Base-by-base conservation (phyloP, 73 alveolate species). In the Stentor coeruleus region DNA sequence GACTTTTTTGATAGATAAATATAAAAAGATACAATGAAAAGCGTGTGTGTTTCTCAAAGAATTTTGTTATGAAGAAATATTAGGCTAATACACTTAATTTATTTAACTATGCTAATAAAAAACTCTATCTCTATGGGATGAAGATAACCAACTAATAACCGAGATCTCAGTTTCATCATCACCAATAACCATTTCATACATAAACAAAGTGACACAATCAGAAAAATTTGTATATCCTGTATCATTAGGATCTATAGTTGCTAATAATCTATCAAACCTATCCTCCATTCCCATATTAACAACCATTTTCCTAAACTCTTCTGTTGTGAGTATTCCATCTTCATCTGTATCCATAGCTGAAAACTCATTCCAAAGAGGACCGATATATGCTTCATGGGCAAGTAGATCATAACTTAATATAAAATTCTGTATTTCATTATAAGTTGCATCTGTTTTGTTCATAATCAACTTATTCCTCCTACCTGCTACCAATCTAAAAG, bases 251-350 rank as follows among this genome's bases (percentile, higher is more conserved):
- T 49, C 66, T 20, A 49, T 11, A 49, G 6, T 20, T 11, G 6
- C 66, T 20, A 49, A 49, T 11, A 49, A 49, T 49, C 66, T 49
- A 6, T 49, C 66, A 6, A 20, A 11, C 20, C 20, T 20, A 49
- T 20, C 20, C 20, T 49, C 66, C 6, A 49, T 49, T 49, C 66
- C 66, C 66, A 49, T 6, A 49, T 49, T 20, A 49, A 6, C 20
- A 49, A 6, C 6, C 6, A 49, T 6, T 20, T 11, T 20, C 20
- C 20, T 49, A 20, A 49, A 49, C 66, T 49, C 28, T 20, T 49
- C 94, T 84, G 84, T 92, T 80, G 80, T 89, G 28, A 89, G 84
- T 26, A 89, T 79, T 36, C 94, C 94, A 89, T 89, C 89, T 81
- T 89, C 85, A 81, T 89, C 94, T 33, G 39, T 81, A 81, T 89